Base-by-base conservation (phyloP, 1,139 yeast species). In the Candida dubliniensis region DNA sequence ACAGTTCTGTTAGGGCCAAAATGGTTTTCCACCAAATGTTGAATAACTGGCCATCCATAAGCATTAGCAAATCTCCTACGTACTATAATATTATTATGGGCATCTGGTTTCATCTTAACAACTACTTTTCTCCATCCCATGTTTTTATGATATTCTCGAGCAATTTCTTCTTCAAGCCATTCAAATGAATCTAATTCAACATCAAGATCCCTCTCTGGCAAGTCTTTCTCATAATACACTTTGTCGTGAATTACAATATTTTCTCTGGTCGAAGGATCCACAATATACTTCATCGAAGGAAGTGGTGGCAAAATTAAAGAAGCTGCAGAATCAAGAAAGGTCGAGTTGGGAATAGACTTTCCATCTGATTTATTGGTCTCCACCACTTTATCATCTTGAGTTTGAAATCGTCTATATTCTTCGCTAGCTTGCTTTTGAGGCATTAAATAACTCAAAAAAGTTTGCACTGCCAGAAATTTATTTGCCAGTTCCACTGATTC, bases 11-110 rank as follows among this genome's bases (percentile, higher is more conserved):
- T 55, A 11, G 38, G 47, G 2, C 48, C 54, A 47, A 67, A 67
- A 54, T 67, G 72, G 36, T 56, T 56, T 9, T 57, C 52, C 24
- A 86, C 87, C 50, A 93, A 57, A 63, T 93, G 97, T 42, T 86
- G 87, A 31, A 93, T 75, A 0, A 90, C 96, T 0, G 88, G 90
- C 96, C 98, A 91, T 1, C 99, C 99, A 65, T 86, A 90, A 0
- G 97, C 96, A 67, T 93, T 93, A 9, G 96, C 84, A 69, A 88
- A 93, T 48, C 91, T 69, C 55, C 99, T 73, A 50, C 99, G 70
- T 1, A 93, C 99, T 30, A 88, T 75, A 40, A 93, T 91, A 57
- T 91, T 95, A 59, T 93, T 93, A 59, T 93, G 99, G 0, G 99
- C 96, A 64, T 93, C 99, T 0, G 97, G 96, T 50, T 82, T 81